These are phyloP conservation scores for Penicillium sp. DNA, from an alignment of 2,329 filamentous ascomycete species.

Conservation along the genomic window DNA sequence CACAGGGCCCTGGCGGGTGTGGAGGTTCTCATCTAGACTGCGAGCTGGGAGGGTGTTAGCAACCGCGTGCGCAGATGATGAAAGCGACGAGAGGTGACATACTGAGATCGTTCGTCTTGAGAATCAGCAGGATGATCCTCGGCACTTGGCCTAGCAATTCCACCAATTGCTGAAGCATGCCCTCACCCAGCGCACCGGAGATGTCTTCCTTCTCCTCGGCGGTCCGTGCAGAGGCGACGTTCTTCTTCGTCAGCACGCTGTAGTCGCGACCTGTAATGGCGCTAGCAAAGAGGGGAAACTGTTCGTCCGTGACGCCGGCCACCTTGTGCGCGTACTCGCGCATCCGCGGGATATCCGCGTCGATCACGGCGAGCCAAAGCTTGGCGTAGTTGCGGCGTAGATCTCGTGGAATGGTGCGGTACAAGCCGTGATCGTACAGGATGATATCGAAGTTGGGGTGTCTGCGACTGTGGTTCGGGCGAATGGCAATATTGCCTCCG, in stretches of 20 bases:
- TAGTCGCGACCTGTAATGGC: constrained; percentile 96
- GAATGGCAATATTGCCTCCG: constrained; percentile 90
- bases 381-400: constrained; percentile 87
- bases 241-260: constrained; percentile 63
- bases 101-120: constrained; percentile 96
- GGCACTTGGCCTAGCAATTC: constrained; percentile 85
- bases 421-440: constrained; percentile 94
- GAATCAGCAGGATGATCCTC: constrained; percentile 84
- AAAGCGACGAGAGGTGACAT: constrained; percentile 27
- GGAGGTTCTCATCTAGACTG: constrained; percentile 79
- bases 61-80: background rate
- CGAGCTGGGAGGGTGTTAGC: constrained; percentile 53
- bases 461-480: constrained; percentile 63
- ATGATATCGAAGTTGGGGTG: constrained; percentile 88
- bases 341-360: constrained; percentile 82
- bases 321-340: constrained; percentile 84
- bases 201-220: constrained; percentile 82
- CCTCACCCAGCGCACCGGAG: constrained; percentile 77
- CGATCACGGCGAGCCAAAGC: constrained; percentile 93
- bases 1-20: constrained; percentile 57
- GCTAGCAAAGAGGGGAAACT: constrained; percentile 92
- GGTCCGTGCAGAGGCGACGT: constrained; percentile 59
- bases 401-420: constrained; percentile 79
- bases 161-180: constrained; percentile 82
- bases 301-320: constrained; percentile 79